Base-by-base conservation (phyloP, 345 rosid genomes). In the Rhizophora mangle region DNA sequence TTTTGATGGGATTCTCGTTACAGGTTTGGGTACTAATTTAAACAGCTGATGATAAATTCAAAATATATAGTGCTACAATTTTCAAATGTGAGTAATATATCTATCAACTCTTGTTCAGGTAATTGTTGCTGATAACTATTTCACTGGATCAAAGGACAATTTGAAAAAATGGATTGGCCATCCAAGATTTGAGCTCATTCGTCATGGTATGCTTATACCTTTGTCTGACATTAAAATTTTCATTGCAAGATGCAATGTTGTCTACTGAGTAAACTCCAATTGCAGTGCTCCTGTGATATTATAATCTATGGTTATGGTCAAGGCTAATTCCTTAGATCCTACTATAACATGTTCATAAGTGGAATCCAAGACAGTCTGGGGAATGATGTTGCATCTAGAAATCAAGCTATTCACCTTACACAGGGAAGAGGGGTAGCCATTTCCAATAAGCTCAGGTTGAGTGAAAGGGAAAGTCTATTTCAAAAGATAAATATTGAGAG, bases 171-270 rank as follows among this genome's bases (percentile, higher is more conserved):
- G 97, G 97, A 89, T 91, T 24, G 96, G 93, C 69, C 97, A 89
- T 76, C 98, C 97, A 6, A 89, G 97, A 79, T 94, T 94, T 73
- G 98, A 94, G 87, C 93, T 94, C 43, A 89, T 91, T 63, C 97
- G 96, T 72, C 98, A 94, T 11, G 98, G 98, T 94, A 81, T 66
- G 81, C 36, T 76, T 63, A 56, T 30, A 62, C 46, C 27, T 52
- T 70, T 34, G 22, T 30, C 32, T 13, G 21, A 13, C 9, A 21
- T 31, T 47, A 39, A 55, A 15, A 3, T 55, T 26, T 55, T 49
- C 51, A 34, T 37, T 11, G 16, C 20, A 10, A 27, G 54, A 58
- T 58, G 21, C 51, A 61, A 16, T 52, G 46, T 31, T 31, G 22
- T 27, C 15, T 47, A 4, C 20, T 8, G 21, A 43, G 18, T 68